These are phyloP conservation scores for Penicillium riverlandense DNA, from an alignment of 495 filamentous ascomycete species.

Conservation along the genomic window DNA sequence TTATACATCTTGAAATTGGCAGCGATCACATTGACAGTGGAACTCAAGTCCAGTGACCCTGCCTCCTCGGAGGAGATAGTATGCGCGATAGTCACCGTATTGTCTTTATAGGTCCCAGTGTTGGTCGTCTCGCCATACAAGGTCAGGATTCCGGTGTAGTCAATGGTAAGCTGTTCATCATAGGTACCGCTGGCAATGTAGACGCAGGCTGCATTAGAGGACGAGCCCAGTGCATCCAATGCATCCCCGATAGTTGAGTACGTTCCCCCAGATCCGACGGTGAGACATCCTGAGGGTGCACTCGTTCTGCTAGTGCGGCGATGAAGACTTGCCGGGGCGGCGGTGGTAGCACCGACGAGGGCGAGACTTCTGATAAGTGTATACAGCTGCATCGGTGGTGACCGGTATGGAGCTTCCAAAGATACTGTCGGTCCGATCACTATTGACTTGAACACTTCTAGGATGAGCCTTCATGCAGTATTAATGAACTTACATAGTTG, in stretches of 20 bases:
- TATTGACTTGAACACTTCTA: no score
- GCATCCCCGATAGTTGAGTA: conserved; percentile 23
- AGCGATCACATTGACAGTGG: conserved; percentile 49
- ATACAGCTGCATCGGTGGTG: no score
- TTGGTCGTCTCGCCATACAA: conserved; percentile 53
- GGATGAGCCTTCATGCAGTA: no score
- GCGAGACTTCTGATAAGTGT: conserved; percentile 2
- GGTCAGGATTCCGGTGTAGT: conserved; percentile 20
- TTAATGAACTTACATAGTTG: no score
- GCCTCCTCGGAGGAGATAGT: conserved; percentile 38
- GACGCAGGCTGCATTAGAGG: conserved; percentile 20
- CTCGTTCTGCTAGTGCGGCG: conserved; percentile 11
- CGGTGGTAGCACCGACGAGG: conserved; percentile 3
- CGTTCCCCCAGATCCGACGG: conserved; percentile 15
- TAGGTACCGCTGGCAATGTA: conserved; percentile 36
- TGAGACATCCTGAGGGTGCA: conserved; percentile 22
- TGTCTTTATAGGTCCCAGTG: conserved; percentile 45
- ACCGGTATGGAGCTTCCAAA: no score
- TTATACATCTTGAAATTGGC: conserved; percentile 53
- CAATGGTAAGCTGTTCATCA: conserved; percentile 47
- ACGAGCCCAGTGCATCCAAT: conserved; percentile 15
- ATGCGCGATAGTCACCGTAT: conserved; percentile 55
- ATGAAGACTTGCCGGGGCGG: conserved; percentile 4
- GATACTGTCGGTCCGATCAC: no score
- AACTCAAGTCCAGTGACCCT: conserved; percentile 39